phyloP scores from a whole-genome alignment of 805 yeast species.

The Wickerhamiella hasegawae region DNA sequence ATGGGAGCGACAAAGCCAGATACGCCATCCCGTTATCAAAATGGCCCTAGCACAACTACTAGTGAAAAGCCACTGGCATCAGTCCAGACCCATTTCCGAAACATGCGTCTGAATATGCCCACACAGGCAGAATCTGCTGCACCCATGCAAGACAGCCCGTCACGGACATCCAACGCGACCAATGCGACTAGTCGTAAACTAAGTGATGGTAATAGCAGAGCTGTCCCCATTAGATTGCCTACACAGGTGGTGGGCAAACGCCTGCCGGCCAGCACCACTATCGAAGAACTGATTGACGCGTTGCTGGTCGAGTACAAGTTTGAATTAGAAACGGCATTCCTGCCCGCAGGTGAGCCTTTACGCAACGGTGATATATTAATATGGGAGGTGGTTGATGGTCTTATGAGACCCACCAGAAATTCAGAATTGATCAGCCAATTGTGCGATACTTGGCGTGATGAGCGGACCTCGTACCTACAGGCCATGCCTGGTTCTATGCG shows the following conservation, averaged over 20 bases:
- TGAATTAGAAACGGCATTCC: conserved; percentile 13
- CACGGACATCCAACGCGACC: too few relatives aligned
- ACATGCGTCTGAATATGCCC: too few relatives aligned
- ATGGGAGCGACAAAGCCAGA: too few relatives aligned
- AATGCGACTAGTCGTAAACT: too few relatives aligned
- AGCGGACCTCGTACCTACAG: conserved; percentile 8
- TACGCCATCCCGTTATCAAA: too few relatives aligned
- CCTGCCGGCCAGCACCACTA: conserved; percentile 6
- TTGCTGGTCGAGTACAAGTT: conserved; percentile 19
- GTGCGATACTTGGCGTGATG: conserved; percentile 11
- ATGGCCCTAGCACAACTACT: too few relatives aligned
- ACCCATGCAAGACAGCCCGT: too few relatives aligned
- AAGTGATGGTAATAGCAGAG: neutral
- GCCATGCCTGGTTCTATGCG: conserved; percentile 11
- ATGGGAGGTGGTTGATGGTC: conserved; percentile 18
- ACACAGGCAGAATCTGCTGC: too few relatives aligned
- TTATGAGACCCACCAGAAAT: conserved; percentile 17
- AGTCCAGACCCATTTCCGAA: too few relatives aligned
- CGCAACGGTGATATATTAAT: conserved; percentile 13
- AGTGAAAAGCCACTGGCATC: too few relatives aligned
- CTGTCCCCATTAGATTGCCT: conserved; percentile 13
- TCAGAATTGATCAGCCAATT: conserved; percentile 14
- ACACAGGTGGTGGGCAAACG: conserved; percentile 14
- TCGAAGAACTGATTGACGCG: conserved; percentile 8
- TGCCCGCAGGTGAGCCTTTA: conserved; percentile 7